Percentiles rank a stretch among this genome's conserved stretches.
Conservation (phyloP, 2,329 filamentous ascomycete genomes). For the Fusarium buharicum region DNA sequence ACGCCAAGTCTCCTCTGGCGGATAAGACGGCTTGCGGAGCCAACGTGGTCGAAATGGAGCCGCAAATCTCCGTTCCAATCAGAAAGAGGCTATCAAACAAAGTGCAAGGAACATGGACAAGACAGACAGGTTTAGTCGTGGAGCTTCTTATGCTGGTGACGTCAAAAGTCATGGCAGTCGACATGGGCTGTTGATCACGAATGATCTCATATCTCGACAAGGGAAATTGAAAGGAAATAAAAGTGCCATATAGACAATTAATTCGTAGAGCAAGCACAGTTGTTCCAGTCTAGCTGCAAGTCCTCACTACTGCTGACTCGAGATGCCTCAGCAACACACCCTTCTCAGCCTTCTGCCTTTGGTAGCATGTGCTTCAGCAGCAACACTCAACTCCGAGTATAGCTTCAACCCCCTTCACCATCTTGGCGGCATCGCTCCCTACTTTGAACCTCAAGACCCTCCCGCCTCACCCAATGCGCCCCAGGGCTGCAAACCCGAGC, state of each 20-base stretch:
- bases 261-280: not conserved
- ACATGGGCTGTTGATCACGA: not conserved
- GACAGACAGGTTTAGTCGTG: conserved; percentile 25
- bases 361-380: conserved; percentile 18
- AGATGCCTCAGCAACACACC: conserved; percentile 25
- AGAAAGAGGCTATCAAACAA: not conserved
- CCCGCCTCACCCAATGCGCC: conserved; percentile 52
- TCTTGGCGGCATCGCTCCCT: conserved; percentile 65
- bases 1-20: conserved; percentile 28
- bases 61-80: conserved; percentile 39
- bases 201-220: conserved; percentile 28
- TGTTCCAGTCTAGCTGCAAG: not conserved
- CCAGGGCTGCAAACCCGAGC: conserved; percentile 60
- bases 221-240: conserved; percentile 5
- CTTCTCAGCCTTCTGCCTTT: conserved; percentile 24
- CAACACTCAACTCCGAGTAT: conserved; percentile 57
- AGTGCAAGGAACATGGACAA: conserved; percentile 27
- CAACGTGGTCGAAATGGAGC: conserved; percentile 13
- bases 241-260: not conserved
- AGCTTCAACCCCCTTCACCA: conserved; percentile 65
- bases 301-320: not conserved
- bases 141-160: conserved; percentile 23
- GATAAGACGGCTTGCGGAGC: conserved; percentile 29
- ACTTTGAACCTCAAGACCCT: conserved; percentile 65
- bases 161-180: conserved; percentile 21